Percentiles rank a stretch among this genome's conserved stretches.
Conservation (phyloP, 176 grass and related monocot species). For the Dactylis glomerata region DNA sequence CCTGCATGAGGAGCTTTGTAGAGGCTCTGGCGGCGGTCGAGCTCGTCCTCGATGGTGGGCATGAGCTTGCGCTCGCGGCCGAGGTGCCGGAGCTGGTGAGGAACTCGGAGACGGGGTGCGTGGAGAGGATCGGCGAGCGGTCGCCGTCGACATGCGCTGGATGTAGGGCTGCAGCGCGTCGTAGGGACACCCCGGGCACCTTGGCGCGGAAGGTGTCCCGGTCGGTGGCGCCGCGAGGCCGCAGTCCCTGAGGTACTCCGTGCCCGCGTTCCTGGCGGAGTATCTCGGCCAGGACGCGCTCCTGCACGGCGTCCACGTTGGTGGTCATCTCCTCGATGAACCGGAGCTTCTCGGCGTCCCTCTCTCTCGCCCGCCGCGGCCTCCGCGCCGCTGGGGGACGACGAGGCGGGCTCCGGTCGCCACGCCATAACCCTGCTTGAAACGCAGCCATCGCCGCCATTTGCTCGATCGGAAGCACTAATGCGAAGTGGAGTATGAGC, state of each 20-base stretch:
- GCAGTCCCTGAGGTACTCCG: too few relatives aligned
- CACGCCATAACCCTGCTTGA: slow-evolving; percentile 12
- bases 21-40: slow-evolving; percentile 79
- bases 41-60: slow-evolving; percentile 87
- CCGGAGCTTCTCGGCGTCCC: slow-evolving; percentile 55
- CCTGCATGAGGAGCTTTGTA: slow-evolving; percentile 86
- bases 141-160: slow-evolving; percentile 39
- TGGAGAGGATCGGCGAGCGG: slow-evolving; percentile 72
- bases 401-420: slow-evolving; percentile 22
- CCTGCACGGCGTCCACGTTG: too few relatives aligned
- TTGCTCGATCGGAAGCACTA: neutral
- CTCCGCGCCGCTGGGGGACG: slow-evolving; percentile 6
- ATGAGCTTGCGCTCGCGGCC: slow-evolving; percentile 90
- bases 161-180: too few relatives aligned
- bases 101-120: slow-evolving; percentile 88
- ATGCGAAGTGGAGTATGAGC: neutral
- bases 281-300: too few relatives aligned
- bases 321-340: too few relatives aligned
- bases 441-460: slow-evolving; percentile 80
- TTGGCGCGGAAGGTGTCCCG: too few relatives aligned
- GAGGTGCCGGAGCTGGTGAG: slow-evolving; percentile 96
- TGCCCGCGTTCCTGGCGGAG: too few relatives aligned
- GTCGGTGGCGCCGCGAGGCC: too few relatives aligned
- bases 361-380: slow-evolving; percentile 41
- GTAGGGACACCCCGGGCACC: too few relatives aligned